phyloP scores from a whole-genome alignment of 2,329 filamentous ascomycete genomes.

The Aspergillus puulaauensis region DNA sequence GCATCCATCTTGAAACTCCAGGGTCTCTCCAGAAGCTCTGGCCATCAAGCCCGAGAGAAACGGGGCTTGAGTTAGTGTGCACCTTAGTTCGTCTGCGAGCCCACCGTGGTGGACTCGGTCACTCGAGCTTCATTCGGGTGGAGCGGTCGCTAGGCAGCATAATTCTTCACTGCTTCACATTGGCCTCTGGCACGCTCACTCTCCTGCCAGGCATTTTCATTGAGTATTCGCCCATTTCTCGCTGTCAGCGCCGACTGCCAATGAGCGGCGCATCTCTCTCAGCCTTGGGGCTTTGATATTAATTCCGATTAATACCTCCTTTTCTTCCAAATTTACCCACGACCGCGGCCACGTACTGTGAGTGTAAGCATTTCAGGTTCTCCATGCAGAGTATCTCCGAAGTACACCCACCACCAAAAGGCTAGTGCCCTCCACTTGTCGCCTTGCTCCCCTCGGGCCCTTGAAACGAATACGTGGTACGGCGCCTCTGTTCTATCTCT shows the following conservation, averaged over 20 bases:
- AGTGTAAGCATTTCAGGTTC: background rate
- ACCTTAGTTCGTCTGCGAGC: slow-evolving; percentile 11
- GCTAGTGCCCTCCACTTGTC: slow-evolving; percentile 1
- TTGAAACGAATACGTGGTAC: slow-evolving; percentile 12
- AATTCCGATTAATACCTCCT: background rate
- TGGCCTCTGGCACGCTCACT: background rate
- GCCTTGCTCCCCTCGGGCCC: slow-evolving; percentile 8
- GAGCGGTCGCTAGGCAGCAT: slow-evolving; percentile 19
- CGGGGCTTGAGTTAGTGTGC: slow-evolving; percentile 4
- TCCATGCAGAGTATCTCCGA: slow-evolving; percentile 4
- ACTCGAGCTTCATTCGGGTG: slow-evolving; percentile 15
- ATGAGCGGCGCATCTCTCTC: background rate
- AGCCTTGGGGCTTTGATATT: background rate
- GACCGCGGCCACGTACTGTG: too few relatives aligned
- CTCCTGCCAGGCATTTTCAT: background rate
- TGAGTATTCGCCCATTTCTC: background rate
- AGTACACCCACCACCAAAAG: slow-evolving; percentile 6
- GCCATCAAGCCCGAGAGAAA: slow-evolving; percentile 16
- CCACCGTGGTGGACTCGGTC: slow-evolving; percentile 14
- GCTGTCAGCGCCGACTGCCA: background rate
- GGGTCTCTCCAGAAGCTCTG: slow-evolving; percentile 25
- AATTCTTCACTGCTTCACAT: slow-evolving; percentile 9
- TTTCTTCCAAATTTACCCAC: background rate
- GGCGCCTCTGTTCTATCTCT: background rate
- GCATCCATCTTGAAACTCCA: slow-evolving; percentile 26